Evolutionary conservation across 306 rosid genomes (phyloP).

Genomic region (Lagenaria siceraria): DNA sequence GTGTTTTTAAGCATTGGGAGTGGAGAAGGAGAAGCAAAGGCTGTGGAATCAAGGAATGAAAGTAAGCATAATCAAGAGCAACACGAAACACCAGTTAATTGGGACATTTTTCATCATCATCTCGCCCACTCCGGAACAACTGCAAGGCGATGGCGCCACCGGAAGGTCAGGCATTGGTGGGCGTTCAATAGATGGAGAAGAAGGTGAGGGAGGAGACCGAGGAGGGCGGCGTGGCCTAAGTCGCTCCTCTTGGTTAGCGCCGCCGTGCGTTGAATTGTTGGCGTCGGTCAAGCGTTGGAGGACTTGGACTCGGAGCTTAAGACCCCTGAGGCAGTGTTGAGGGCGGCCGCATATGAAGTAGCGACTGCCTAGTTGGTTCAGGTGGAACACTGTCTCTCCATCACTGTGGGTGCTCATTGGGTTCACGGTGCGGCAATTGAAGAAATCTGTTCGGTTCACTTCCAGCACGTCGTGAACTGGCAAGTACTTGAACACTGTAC

Average conservation of each 20-base stretch:
- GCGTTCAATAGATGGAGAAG: neutral
- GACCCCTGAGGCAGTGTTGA: conserved; percentile 57
- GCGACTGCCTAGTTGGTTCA: conserved; percentile 32
- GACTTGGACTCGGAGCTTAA: conserved; percentile 46
- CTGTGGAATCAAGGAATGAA: neutral
- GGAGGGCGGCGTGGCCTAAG: neutral
- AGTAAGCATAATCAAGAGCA: neutral
- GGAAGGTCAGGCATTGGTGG: neutral
- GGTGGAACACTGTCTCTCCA: conserved; percentile 52
- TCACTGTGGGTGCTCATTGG: conserved; percentile 31
- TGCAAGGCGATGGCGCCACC: neutral
- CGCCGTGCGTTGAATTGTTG: conserved; percentile 16
- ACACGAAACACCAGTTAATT: neutral
- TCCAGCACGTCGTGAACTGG: conserved; percentile 68
- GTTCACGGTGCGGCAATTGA: conserved; percentile 26
- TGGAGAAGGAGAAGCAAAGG: neutral
- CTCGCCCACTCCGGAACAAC: conserved; percentile 3
- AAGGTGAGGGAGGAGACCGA: neutral
- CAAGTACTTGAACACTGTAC: conserved; percentile 62
- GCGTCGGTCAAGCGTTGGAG: conserved; percentile 15
- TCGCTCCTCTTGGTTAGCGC: neutral
- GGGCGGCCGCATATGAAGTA: conserved; percentile 63
- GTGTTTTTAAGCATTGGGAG: neutral
- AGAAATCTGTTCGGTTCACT: conserved; percentile 36
- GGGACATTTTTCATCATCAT: neutral